Base-by-base conservation (phyloP, 164 flowering plant species). In the Vitis cinerea region DNA sequence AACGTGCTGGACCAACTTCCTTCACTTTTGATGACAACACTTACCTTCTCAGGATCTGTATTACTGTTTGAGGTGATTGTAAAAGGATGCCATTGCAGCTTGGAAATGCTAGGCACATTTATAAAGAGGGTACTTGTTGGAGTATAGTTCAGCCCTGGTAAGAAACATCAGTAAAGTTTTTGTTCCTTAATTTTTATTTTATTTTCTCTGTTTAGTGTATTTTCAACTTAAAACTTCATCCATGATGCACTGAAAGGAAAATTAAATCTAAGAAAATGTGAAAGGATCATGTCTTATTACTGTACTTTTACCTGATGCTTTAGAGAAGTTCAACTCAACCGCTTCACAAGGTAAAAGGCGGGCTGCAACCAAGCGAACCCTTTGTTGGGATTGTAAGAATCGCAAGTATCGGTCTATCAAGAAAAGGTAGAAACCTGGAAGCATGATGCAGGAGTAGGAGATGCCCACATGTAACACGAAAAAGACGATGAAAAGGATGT, bases 351-450 rank as follows among this genome's bases (percentile, higher is more conserved):
- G 88, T 12, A 90, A 72, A 52, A 88, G 17, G 0, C 97, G 86
- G 7, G 94, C 85, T 7, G 92, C 89, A 14, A 90, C 57, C 1
- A 90, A 52, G 4, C 86, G 83, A 47, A 84, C 93, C 1, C 73
- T 71, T 17, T 67, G 68, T 23, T 85, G 74, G 1, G 98, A 94
- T 77, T 94, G 97, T 52, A 94, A 65, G 65, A 86, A 87, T 51
- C 97, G 78, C 71, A 94, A 60, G 82, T 67, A 92, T 0, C 97
- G 97, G 68, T 94, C 97, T 37, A 94, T 73, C 48, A 89, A 14
- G 84, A 94, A 94, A 78, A 94, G 94, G 79, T 80, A 92, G 70
- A 94, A 78, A 1, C 94, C 88, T 19, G 97, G 98, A 51, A 94
- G 93, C 83, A 87, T 83, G 19, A 79, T 82, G 84, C 61, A 78